Evolutionary conservation across 202 grass and related monocot genomes (phyloP), one percentile per base, ranked within the genome.

Genomic region (Carex arenaria): DNA sequence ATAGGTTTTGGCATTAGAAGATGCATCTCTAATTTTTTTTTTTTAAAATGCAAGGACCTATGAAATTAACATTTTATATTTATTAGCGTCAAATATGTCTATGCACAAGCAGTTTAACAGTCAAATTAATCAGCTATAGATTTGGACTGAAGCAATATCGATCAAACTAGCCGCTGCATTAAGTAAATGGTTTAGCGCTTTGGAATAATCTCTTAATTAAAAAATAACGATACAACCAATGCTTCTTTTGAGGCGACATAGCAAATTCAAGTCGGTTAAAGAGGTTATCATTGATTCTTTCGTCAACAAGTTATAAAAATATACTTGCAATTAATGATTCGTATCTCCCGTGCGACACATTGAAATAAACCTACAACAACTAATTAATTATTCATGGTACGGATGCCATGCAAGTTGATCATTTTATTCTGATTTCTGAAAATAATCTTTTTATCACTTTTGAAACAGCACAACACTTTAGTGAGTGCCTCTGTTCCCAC

Each of bases 281-380:
- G 54, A 78, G 32, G 26, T 60, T 40, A 60, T 38, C 74, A 34
- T 77, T 77, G 7, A 32, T 57, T 55, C 10, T n/a, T 57, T 12
- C n/a, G 28, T 77, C 23, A 78, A 78, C 54, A 78, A 78, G 3
- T 78, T 78, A 53, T 36, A 59, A 57, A 14, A 59, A 78, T 9
- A 59, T 60, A 11, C 36, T 7, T 10, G 54, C 19, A 6, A 49
- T 49, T 49, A 65, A 36, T 38, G 72, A 60, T 60, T 19, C 23
- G 30, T 5, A 78, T 78, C 54, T 78, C 17, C 74, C 22, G 31
- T 31, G 8, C 60, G 31, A 78, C 3, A 60, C 18, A 77, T 36
- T 14, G 38, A 10, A 38, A 68, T 68, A 68, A 68, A 67, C 28
- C 42, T 67, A 67, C 1, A 17, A 67, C 5, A 67, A 67, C 34